Evolutionary conservation across 352 stramenopile species (phyloP).

Genomic region (Phytophthora europaea): DNA sequence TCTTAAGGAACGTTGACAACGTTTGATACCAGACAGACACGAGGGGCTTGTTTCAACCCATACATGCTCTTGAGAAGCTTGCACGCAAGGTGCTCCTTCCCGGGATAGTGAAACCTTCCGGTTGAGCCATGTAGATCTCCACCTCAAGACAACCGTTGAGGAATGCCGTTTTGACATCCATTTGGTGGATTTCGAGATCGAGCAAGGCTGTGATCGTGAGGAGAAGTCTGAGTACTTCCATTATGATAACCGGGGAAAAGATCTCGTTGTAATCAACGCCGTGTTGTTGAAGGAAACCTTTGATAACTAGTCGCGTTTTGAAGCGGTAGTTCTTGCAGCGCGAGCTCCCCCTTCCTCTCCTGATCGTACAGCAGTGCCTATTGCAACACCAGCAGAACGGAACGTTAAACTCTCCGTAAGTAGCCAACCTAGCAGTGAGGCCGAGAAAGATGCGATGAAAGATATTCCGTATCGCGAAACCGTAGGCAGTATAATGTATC

Average conservation of each 20-base stretch:
- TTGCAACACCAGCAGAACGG: conserved; percentile 14
- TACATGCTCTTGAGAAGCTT: conserved; percentile 28
- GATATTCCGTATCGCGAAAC: conserved; percentile 28
- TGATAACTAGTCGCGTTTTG: neutral
- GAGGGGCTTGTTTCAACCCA: conserved; percentile 23
- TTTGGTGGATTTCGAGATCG: conserved; percentile 33
- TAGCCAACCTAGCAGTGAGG: conserved; percentile 8
- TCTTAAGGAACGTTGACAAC: conserved; percentile 13
- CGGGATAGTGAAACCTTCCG: conserved; percentile 7
- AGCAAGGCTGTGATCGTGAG: conserved; percentile 4
- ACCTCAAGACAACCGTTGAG: conserved; percentile 24
- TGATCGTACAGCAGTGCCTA: too few relatives aligned
- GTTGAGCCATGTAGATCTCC: conserved; percentile 35
- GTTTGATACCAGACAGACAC: too few relatives aligned
- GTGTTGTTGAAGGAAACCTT: neutral
- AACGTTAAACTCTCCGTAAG: conserved; percentile 20
- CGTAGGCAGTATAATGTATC: conserved; percentile 28
- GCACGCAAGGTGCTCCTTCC: conserved; percentile 17
- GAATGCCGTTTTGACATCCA: conserved; percentile 36
- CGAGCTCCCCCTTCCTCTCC: too few relatives aligned
- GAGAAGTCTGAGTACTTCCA: conserved; percentile 7
- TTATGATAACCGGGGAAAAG: conserved; percentile 9
- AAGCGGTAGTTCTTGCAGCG: too few relatives aligned
- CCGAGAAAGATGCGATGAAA: conserved; percentile 23
- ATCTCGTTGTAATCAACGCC: conserved; percentile 7